Percentiles rank a stretch among this genome's conserved stretches.
Evolutionary conservation across 768 basidiomycete genomes (phyloP).

Genomic region (Floccularia luteovirens): DNA sequence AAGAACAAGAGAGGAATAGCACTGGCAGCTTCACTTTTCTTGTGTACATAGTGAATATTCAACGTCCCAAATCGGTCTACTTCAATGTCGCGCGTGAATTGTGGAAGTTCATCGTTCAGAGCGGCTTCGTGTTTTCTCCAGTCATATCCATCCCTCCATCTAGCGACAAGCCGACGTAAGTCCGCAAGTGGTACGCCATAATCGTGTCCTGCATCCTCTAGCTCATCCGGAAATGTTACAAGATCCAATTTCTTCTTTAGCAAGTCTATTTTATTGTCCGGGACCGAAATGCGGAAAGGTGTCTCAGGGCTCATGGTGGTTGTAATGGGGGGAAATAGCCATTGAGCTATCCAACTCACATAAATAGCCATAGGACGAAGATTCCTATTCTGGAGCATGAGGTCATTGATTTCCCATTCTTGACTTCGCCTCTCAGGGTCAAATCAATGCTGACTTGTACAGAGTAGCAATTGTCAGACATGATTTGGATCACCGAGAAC

Average conservation of each 20-base stretch:
- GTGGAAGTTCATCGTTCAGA: slow-evolving; percentile 45
- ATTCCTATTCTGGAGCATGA: no score
- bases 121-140: slow-evolving; percentile 45
- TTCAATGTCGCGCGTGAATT: slow-evolving; percentile 44
- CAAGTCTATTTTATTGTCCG: slow-evolving; percentile 29
- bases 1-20: slow-evolving; percentile 56
- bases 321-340: neutral
- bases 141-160: slow-evolving; percentile 49
- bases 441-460: neutral
- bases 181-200: slow-evolving; percentile 50
- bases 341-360: no score
- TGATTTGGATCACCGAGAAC: neutral
- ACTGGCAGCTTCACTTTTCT: slow-evolving; percentile 30
- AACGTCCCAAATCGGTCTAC: slow-evolving; percentile 36
- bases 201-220: slow-evolving; percentile 39
- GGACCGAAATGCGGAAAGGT: slow-evolving; percentile 39
- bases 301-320: slow-evolving; percentile 14
- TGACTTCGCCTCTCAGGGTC: neutral
- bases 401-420: no score
- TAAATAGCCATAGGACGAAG: no score
- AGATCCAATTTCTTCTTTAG: slow-evolving; percentile 41
- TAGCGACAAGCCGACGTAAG: slow-evolving; percentile 35
- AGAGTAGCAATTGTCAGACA: neutral
- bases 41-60: slow-evolving; percentile 51
- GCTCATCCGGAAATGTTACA: slow-evolving; percentile 47